These are phyloP conservation scores for Xylaria sp. DNA, from an alignment of 2,329 filamentous ascomycete species.

Conservation along the genomic window DNA sequence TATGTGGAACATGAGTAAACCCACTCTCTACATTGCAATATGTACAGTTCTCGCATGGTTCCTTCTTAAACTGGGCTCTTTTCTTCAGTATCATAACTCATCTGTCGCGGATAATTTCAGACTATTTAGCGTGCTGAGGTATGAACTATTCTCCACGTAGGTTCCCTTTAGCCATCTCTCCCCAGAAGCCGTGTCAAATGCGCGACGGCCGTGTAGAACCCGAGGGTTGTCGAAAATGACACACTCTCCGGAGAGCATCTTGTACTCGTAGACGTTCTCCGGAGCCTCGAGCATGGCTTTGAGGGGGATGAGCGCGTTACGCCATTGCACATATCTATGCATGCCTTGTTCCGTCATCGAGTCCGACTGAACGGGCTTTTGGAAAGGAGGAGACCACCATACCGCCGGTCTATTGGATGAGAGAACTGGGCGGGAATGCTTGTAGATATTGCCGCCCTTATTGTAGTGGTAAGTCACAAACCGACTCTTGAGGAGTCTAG, in stretches of 20 bases:
- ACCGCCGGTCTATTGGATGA: conserved; percentile 48
- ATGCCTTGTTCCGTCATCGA: not conserved
- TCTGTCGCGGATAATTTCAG: not conserved
- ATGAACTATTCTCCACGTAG: conserved; percentile 71
- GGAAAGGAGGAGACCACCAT: conserved; percentile 85
- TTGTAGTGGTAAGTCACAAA: conserved; percentile 69
- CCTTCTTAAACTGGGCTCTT: not conserved
- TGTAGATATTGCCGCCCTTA: conserved; percentile 72
- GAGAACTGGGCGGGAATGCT: conserved; percentile 67
- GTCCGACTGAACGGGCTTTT: conserved; percentile 58
- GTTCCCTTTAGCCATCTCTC: conserved; percentile 86
- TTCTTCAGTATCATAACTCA: not conserved
- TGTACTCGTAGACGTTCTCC: conserved; percentile 73
- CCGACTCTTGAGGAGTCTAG: conserved; percentile 54
- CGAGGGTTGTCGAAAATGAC: conserved; percentile 92
- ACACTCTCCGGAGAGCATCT: conserved; percentile 83
- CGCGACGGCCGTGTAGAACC: conserved; percentile 82
- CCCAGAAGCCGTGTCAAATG: conserved; percentile 75
- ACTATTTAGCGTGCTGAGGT: conserved; percentile 32
- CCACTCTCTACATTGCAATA: no score
- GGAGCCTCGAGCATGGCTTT: conserved; percentile 67
- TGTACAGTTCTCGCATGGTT: not conserved
- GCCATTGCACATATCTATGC: conserved; percentile 53
- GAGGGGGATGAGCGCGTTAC: conserved; percentile 65
- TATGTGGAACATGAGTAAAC: not conserved